These are phyloP conservation scores for Candida ulmi DNA, from an alignment of 805 yeast genomes.

Conservation along the genomic window DNA sequence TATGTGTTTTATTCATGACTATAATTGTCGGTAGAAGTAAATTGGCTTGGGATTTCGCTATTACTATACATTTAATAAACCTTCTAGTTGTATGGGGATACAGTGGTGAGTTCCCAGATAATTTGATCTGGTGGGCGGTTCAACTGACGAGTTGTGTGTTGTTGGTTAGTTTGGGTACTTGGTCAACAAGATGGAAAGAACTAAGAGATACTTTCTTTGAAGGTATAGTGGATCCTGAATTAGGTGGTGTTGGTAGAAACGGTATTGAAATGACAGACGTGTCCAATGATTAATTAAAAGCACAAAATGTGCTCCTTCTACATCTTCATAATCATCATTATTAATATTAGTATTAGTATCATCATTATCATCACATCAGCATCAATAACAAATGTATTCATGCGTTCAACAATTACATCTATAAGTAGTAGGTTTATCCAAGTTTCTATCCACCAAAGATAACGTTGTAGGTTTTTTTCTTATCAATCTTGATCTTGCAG, in stretches of 20 bases:
- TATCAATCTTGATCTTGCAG: constrained; percentile 1
- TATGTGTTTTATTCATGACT: constrained; percentile 81
- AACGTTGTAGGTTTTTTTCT: constrained; percentile 13
- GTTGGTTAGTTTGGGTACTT: constrained; percentile 78
- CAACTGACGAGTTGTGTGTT: constrained; percentile 64
- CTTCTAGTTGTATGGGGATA: constrained; percentile 62
- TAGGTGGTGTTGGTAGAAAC: constrained; percentile 26
- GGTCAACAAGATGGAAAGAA: constrained; percentile 90
- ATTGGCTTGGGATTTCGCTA: constrained; percentile 92
- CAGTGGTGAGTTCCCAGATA: constrained; percentile 62
- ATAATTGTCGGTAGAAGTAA: constrained; percentile 88
- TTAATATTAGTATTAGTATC: too few relatives aligned
- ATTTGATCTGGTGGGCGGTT: constrained; percentile 78
- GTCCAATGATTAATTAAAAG: not conserved
- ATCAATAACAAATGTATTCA: too few relatives aligned
- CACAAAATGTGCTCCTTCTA: too few relatives aligned
- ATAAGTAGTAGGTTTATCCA: constrained; percentile 3
- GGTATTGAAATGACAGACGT: constrained; percentile 21
- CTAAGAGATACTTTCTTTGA: constrained; percentile 86
- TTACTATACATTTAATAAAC: constrained; percentile 86
- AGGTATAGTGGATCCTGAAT: constrained; percentile 61
- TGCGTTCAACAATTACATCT: constrained; percentile 5
- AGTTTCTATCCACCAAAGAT: constrained; percentile 11
- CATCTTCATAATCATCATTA: too few relatives aligned
- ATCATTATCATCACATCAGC: not conserved